Percentiles rank a stretch among this genome's conserved stretches.
Conservation (phyloP, 306 rosid genomes). For the Casuarina cunninghamiana region DNA sequence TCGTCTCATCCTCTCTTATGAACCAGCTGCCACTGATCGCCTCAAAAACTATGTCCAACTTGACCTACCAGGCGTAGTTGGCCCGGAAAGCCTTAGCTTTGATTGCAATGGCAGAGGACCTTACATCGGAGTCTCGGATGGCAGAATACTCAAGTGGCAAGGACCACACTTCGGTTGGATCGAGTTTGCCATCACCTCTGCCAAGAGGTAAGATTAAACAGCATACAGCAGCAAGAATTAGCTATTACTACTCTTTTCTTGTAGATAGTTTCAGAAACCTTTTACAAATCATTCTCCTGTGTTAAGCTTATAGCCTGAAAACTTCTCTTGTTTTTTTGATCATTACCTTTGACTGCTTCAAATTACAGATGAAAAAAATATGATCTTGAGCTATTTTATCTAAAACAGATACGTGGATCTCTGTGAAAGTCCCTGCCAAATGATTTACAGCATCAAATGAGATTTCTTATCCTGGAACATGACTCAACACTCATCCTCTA, state of each 20-base stretch:
- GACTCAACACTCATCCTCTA: too few species aligned
- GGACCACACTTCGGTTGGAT: constrained; percentile 33
- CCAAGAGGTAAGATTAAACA: constrained; percentile 34
- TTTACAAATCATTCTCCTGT: not conserved
- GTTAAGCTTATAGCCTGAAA: not conserved
- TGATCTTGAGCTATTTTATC: too few species aligned
- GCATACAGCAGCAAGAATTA: too few species aligned
- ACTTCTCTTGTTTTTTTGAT: not conserved
- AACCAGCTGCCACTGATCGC: not conserved
- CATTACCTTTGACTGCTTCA: not conserved
- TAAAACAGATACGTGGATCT: too few species aligned
- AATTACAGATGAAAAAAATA: not conserved
- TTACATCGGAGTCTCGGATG: constrained; percentile 54
- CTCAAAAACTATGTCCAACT: constrained; percentile 22
- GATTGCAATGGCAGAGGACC: constrained; percentile 67
- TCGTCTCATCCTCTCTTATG: not conserved
- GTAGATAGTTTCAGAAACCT: not conserved
- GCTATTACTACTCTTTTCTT: too few species aligned
- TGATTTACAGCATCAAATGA: too few species aligned
- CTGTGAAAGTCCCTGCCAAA: too few species aligned
- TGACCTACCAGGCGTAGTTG: constrained; percentile 35
- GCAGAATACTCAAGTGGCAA: constrained; percentile 60
- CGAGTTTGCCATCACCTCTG: constrained; percentile 49
- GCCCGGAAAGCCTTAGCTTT: constrained; percentile 60
- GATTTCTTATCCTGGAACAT: too few species aligned